Evolutionary conservation across 2,329 filamentous ascomycete species (phyloP).

Genomic region (Fusarium drepaniforme): DNA sequence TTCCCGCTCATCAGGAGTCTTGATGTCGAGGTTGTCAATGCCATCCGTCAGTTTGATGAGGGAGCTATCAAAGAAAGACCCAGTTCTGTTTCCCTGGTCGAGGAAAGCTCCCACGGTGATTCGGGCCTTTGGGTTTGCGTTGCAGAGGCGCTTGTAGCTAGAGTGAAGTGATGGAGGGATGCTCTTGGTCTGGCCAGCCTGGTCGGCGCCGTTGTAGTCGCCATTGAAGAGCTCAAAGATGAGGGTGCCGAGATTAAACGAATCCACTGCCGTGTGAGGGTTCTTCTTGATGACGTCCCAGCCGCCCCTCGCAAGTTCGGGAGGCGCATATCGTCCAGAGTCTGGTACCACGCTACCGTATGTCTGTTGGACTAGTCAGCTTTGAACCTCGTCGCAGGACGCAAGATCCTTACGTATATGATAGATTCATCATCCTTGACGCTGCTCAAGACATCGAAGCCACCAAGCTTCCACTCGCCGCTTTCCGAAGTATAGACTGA

Average conservation of each 20-base stretch:
- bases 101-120: constrained; percentile 88
- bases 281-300: constrained; percentile 92
- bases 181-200: constrained; percentile 86
- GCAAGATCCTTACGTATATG: constrained; percentile 74
- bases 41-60: constrained; percentile 93
- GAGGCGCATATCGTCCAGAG: constrained; percentile 84
- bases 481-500: constrained; percentile 96
- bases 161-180: constrained; percentile 91
- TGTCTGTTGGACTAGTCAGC: constrained; percentile 63
- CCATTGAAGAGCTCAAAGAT: constrained; percentile 95
- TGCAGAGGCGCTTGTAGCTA: constrained; percentile 90
- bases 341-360: constrained; percentile 92
- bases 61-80: constrained; percentile 92
- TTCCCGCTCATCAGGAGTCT: constrained; percentile 85
- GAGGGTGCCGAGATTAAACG: constrained; percentile 86
- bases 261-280: constrained; percentile 84
- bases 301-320: constrained; percentile 86
- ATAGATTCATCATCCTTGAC: constrained; percentile 96
- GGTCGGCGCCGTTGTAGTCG: constrained; percentile 79
- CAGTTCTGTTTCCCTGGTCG: constrained; percentile 85
- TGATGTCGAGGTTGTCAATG: constrained; percentile 92
- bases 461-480: constrained; percentile 96
- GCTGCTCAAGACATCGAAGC: constrained; percentile 93
- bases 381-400: not conserved
- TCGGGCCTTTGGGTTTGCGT: constrained; percentile 89